phyloP scores from a whole-genome alignment of 2,329 filamentous ascomycete genomes.

The Fusarium sp. region DNA sequence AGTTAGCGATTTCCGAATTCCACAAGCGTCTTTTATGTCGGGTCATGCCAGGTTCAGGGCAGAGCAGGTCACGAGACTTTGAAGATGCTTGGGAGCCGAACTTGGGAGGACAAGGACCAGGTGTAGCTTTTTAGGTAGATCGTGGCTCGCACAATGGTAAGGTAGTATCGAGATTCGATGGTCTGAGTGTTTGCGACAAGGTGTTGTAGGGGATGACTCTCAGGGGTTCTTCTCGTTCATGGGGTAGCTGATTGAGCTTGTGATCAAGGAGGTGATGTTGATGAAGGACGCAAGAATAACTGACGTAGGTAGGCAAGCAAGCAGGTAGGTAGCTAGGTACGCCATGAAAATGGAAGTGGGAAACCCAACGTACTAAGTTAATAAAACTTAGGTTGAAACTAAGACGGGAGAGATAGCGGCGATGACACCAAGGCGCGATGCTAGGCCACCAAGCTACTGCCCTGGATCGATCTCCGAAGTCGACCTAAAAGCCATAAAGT shows the following conservation, averaged over 20 bases:
- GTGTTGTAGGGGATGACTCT: neutral
- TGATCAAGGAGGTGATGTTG: slow-evolving; percentile 17
- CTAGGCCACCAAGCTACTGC: slow-evolving; percentile 20
- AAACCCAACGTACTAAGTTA: neutral
- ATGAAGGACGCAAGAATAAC: slow-evolving; percentile 26
- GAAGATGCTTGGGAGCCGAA: slow-evolving; percentile 13
- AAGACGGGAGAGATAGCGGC: slow-evolving; percentile 24
- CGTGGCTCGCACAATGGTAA: slow-evolving; percentile 17
- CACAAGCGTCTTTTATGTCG: slow-evolving; percentile 15
- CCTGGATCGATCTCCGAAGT: slow-evolving; percentile 13
- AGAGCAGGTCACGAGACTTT: slow-evolving; percentile 35
- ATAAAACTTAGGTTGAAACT: slow-evolving; percentile 23
- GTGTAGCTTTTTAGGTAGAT: slow-evolving; percentile 17
- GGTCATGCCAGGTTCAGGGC: neutral
- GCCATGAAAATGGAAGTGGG: slow-evolving; percentile 28
- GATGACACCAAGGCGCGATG: slow-evolving; percentile 36
- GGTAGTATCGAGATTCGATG: neutral
- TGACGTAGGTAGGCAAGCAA: neutral
- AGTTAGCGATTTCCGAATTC: slow-evolving; percentile 25
- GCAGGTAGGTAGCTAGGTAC: neutral
- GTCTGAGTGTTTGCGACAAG: neutral
- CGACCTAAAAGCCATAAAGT: slow-evolving; percentile 1
- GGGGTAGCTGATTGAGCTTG: neutral
- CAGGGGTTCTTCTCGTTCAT: neutral
- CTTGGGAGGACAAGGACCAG: slow-evolving; percentile 32